A percentile compares a stretch with the other conserved stretches of the same genome.
Conservation (phyloP, 169 alveolate species). For the Plasmodium chabaudi region DNA sequence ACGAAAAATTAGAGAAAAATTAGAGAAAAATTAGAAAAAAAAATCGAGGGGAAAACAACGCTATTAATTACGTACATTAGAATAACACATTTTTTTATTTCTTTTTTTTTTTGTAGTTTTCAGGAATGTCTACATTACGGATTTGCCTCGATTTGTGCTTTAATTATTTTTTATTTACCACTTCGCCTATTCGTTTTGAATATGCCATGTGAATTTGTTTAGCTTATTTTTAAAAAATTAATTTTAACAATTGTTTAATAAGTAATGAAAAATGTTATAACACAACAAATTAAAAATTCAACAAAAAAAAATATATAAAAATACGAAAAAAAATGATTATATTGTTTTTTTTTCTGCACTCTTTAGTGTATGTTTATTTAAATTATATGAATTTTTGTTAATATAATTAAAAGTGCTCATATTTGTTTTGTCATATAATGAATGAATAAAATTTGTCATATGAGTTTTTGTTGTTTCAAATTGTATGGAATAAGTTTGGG, state of each 20-base stretch:
- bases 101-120: slow-evolving; percentile 23
- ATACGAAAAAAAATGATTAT: too few relatives aligned
- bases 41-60: neutral
- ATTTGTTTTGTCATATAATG: neutral
- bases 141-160: slow-evolving; percentile 35
- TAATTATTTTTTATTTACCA: slow-evolving; percentile 51
- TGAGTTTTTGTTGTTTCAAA: neutral
- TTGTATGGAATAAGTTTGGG: neutral
- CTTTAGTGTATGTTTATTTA: neutral
- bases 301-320: too few relatives aligned
- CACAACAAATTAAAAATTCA: too few relatives aligned
- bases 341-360: neutral
- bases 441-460: slow-evolving; percentile 7
- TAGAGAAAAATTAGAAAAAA: neutral
- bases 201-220: slow-evolving; percentile 38
- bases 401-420: neutral
- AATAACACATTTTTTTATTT: neutral
- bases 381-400: neutral
- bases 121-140: slow-evolving; percentile 53
- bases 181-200: slow-evolving; percentile 39
- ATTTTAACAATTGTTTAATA: too few relatives aligned
- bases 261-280: too few relatives aligned
- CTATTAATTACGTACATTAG: neutral
- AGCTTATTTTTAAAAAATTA: neutral
- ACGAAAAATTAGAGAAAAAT: neutral